These are phyloP conservation scores for Pelargonium australe DNA, from an alignment of 441 rosid genomes.

Conservation along the genomic window DNA sequence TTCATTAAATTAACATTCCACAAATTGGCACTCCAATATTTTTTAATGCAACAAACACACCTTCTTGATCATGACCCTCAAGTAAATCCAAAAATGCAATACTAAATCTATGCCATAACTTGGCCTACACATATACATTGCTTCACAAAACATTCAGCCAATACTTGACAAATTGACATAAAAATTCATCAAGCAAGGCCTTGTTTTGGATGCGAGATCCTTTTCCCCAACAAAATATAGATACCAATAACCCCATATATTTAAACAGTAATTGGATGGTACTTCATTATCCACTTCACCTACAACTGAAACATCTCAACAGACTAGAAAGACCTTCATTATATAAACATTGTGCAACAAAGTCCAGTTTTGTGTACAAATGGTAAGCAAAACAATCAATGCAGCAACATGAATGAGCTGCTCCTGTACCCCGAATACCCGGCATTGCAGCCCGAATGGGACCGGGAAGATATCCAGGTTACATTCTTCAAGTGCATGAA, in stretches of 20 bases:
- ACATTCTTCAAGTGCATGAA: conserved; percentile 65
- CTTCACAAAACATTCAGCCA: not conserved
- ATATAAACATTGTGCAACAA: no score
- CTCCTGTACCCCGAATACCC: conserved; percentile 17
- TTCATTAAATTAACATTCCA: not conserved
- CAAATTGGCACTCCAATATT: not conserved
- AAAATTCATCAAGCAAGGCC: no score
- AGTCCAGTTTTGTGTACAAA: not conserved
- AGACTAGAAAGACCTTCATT: conserved; percentile 26
- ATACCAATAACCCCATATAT: conserved; percentile 1
- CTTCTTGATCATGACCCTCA: not conserved
- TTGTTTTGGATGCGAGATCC: not conserved
- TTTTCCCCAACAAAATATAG: not conserved
- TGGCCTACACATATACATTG: not conserved
- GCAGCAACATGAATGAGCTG: conserved; percentile 27
- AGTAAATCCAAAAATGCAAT: not conserved
- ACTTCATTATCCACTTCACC: conserved; percentile 49
- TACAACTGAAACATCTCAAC: conserved; percentile 42
- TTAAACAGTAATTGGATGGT: conserved; percentile 26
- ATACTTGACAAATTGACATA: no score
- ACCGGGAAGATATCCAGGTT: conserved; percentile 31
- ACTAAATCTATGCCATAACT: not conserved
- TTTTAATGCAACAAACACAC: not conserved
- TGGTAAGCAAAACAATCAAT: conserved; percentile 7
- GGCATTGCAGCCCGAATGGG: conserved; percentile 34